phyloP scores from a whole-genome alignment of 1,284 basidiomycete species.

The Rhodotorula sp. region DNA sequence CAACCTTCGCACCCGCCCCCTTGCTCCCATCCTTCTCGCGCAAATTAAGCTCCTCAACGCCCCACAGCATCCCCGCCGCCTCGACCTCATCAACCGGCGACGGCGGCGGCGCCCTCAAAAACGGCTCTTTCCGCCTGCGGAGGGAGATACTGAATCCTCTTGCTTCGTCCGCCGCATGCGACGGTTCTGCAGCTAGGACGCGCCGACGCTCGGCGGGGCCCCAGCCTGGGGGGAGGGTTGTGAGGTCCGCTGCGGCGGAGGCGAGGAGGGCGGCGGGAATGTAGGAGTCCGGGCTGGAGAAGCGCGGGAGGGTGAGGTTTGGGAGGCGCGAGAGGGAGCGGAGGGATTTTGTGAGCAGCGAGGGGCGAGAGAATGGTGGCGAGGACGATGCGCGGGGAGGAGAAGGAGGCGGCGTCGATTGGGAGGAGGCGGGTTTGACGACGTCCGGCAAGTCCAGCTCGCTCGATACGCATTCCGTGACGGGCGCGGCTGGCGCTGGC shows the following conservation, averaged over 20 bases:
- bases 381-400: background rate
- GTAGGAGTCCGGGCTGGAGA: conserved; percentile 8
- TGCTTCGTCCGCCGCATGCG: conserved; percentile 29
- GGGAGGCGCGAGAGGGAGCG: conserved; percentile 32
- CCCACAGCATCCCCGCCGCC: background rate
- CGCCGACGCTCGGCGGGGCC: conserved; percentile 20
- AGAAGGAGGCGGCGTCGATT: background rate
- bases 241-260: conserved; percentile 11
- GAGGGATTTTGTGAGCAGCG: conserved; percentile 35
- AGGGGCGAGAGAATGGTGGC: background rate
- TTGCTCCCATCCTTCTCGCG: background rate
- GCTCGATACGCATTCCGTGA: background rate
- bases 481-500: conserved; percentile 8
- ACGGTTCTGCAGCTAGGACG: conserved; percentile 22
- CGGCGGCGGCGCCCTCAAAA: background rate
- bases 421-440: background rate
- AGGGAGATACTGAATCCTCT: conserved; percentile 5
- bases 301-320: conserved; percentile 20
- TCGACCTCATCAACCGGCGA: conserved; percentile 5
- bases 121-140: background rate
- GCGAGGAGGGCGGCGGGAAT: background rate
- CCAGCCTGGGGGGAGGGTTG: conserved; percentile 19
- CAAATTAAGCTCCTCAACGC: background rate
- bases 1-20: background rate
- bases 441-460: conserved; percentile 12